A percentile compares a stretch with the other conserved stretches of the same genome.
Conservation (phyloP, 1,284 basidiomycete species). For the Heterobasidion annosum region DNA sequence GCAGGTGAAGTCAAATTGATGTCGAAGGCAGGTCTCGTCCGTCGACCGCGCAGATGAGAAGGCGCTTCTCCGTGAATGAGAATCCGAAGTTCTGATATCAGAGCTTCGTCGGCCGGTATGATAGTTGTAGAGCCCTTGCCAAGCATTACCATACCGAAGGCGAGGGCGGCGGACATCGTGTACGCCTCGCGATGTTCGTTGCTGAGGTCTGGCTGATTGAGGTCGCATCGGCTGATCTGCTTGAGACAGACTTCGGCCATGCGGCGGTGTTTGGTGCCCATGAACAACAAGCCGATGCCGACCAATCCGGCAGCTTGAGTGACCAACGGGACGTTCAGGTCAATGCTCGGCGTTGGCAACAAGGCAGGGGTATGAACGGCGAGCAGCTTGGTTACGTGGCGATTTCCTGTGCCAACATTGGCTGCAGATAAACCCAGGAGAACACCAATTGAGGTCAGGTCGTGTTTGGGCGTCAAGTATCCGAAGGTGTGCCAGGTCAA, state of each 20-base stretch:
- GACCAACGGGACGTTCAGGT: slow-evolving; percentile 84
- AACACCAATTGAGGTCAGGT: slow-evolving; percentile 89
- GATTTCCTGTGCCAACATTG: slow-evolving; percentile 82
- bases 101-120: slow-evolving; percentile 65
- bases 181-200: slow-evolving; percentile 89
- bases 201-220: slow-evolving; percentile 73
- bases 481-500: slow-evolving; percentile 85
- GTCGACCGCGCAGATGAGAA: slow-evolving; percentile 22
- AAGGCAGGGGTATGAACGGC: slow-evolving; percentile 91
- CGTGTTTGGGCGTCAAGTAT: slow-evolving; percentile 93
- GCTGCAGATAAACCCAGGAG: slow-evolving; percentile 89
- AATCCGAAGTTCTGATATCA: slow-evolving; percentile 57
- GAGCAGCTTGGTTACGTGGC: slow-evolving; percentile 83
- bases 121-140: slow-evolving; percentile 61
- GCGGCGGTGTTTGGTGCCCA: slow-evolving; percentile 79
- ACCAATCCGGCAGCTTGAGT: slow-evolving; percentile 88
- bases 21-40: slow-evolving; percentile 54
- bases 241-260: slow-evolving; percentile 89
- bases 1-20: slow-evolving; percentile 85
- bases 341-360: slow-evolving; percentile 79
- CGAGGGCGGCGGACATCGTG: slow-evolving; percentile 80
- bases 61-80: slow-evolving; percentile 67
- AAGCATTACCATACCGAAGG: slow-evolving; percentile 95
- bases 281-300: slow-evolving; percentile 85
- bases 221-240: slow-evolving; percentile 74